Conservation (phyloP, 805 yeast genomes). For the Starmera dryadoides region DNA sequence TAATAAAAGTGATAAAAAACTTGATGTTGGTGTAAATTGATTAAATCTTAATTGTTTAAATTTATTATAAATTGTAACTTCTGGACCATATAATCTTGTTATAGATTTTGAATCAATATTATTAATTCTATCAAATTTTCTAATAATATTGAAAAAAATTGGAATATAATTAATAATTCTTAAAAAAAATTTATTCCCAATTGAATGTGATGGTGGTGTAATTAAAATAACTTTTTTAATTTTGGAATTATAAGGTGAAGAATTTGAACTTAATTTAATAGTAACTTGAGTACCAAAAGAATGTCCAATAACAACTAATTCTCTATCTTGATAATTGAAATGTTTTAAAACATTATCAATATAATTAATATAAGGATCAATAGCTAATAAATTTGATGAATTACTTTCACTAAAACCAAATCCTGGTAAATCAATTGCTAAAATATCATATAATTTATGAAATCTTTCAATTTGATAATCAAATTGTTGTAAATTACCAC, state of each 20-base stretch:
- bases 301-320: conserved; percentile 52
- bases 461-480: conserved; percentile 57
- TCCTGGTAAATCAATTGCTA: conserved; percentile 82
- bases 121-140: conserved; percentile 18
- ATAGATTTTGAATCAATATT: conserved; percentile 15
- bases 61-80: conserved; percentile 10
- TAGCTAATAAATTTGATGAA: too few relatives aligned
- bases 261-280: conserved; percentile 27
- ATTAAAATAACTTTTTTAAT: conserved; percentile 25
- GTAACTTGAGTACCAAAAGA: conserved; percentile 65
- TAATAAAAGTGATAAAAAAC: neutral
- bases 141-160: conserved; percentile 12
- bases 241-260: neutral
- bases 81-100: conserved; percentile 10
- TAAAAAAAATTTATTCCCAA: conserved; percentile 3
- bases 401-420: too few relatives aligned
- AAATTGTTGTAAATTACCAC: conserved; percentile 85
- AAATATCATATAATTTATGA: conserved; percentile 52
- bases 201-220: conserved; percentile 38
- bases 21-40: neutral
- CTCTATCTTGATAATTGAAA: conserved; percentile 8
- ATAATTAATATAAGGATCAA: conserved; percentile 10
- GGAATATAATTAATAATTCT: conserved; percentile 4
- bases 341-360: conserved; percentile 6
- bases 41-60: conserved; percentile 21